Evolutionary conservation across 371 early-diverging fungal species (phyloP), one percentile per base, ranked within the genome.

Genomic region (Coemansia sp.): DNA sequence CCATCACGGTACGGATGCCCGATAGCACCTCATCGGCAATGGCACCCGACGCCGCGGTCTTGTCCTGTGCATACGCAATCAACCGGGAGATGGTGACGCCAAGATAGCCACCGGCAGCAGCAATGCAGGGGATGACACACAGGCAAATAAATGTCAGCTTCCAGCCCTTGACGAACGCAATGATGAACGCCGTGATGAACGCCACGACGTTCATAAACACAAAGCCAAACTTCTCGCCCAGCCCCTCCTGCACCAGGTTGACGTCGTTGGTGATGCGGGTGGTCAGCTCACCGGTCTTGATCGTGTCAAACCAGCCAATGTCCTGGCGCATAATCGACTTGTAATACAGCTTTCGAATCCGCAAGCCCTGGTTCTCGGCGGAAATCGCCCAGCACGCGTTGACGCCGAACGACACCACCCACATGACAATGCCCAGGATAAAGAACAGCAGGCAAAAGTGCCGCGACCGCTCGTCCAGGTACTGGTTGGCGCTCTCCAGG

Each of bases 261-360:
- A 95, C 91, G 72, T 94, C 95, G 49, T 87, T 85, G 20, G 93
- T 86, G 41, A 96, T 83, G 45, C 89, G 86, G 9, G 92, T 80
- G 1, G 93, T 87, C 45, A 95, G 79, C 26, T 88, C 90, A 60
- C 97, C 96, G 80, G 95, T 87, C 50, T 86, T 85, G 38, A 87
- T 87, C 38, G 85, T 81, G 77, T 96, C 97, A 77, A 89, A 96
- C 77, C 83, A 96, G 6, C 81, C 89, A 63, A 93, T 85, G 65
- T 95, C 93, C 82, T 95, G 96, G 4, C 81, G 67, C 63, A 92
- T 61, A 51, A 90, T 77, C 13, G 86, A 76, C 14, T 69, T 52
- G 78, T 90, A 91, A 11, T 79, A 68, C 58, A 70, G 63, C 40
- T 78, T 59, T 40, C 92, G 80, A 57, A 92, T 69, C 10, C 83